Evolutionary conservation across 78 protist species (phyloP).

Genomic region (Polysphondylium violaceum): DNA sequence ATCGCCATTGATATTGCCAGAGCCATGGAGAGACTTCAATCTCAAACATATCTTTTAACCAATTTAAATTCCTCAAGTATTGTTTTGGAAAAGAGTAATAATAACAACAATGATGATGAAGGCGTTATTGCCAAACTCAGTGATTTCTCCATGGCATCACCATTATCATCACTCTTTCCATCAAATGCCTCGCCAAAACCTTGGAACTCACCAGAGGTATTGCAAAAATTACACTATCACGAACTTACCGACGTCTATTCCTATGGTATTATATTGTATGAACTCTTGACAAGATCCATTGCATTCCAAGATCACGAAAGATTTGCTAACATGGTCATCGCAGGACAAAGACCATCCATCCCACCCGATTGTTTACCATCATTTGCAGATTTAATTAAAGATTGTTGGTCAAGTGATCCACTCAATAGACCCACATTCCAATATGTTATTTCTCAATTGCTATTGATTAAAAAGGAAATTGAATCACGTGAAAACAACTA

Average conservation of each 20-base stretch:
- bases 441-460: slow-evolving; percentile 4
- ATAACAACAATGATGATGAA: neutral
- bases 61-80: slow-evolving; percentile 20
- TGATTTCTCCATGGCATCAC: slow-evolving; percentile 28
- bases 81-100: neutral
- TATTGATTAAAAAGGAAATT: slow-evolving; percentile 31
- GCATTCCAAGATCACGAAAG: slow-evolving; percentile 78
- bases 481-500: slow-evolving; percentile 53
- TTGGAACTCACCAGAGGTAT: slow-evolving; percentile 55
- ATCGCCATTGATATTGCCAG: slow-evolving; percentile 65
- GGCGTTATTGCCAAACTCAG: slow-evolving; percentile 41
- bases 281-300: slow-evolving; percentile 39
- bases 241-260: slow-evolving; percentile 49
- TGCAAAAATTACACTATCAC: slow-evolving; percentile 50
- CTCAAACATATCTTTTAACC: slow-evolving; percentile 37
- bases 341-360: slow-evolving; percentile 61
- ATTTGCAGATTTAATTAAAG: slow-evolving; percentile 68
- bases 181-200: slow-evolving; percentile 36
- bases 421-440: slow-evolving; percentile 46
- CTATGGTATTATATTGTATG: slow-evolving; percentile 58
- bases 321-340: slow-evolving; percentile 23
- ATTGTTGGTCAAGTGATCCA: slow-evolving; percentile 74
- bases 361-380: slow-evolving; percentile 74
- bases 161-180: slow-evolving; percentile 63
- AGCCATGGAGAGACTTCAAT: slow-evolving; percentile 31